These are phyloP conservation scores for Astragalus membranaceus DNA, from an alignment of 306 rosid genomes.

Conservation along the genomic window DNA sequence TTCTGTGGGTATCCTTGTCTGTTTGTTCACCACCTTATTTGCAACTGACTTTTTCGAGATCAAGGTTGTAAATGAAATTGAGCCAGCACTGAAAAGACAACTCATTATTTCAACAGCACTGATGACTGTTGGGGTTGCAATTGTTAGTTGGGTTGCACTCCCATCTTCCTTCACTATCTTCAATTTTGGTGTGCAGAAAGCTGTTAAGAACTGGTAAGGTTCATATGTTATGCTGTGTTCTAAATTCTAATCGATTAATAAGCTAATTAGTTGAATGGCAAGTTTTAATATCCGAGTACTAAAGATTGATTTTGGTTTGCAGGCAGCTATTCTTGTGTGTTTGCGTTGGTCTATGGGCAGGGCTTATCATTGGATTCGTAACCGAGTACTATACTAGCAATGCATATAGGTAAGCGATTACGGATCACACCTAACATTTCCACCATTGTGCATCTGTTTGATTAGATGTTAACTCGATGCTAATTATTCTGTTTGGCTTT, in stretches of 20 bases:
- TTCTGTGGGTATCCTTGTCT: conserved; percentile 78
- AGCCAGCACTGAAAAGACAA: conserved; percentile 84
- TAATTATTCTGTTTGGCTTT: conserved; percentile 3
- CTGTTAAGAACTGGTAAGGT: conserved; percentile 66
- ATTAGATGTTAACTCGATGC: background rate
- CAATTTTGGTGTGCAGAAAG: conserved; percentile 80
- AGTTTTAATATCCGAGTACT: background rate
- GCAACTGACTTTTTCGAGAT: conserved; percentile 97
- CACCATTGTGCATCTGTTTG: background rate
- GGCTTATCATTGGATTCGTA: conserved; percentile 88
- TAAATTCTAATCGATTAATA: background rate
- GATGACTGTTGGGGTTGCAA: conserved; percentile 75
- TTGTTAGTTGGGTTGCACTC: conserved; percentile 72
- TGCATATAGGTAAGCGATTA: conserved; percentile 69
- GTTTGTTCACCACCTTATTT: conserved; percentile 84
- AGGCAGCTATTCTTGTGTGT: conserved; percentile 91
- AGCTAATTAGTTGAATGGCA: background rate
- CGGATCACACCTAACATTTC: background rate
- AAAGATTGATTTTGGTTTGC: conserved; percentile 27
- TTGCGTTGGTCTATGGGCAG: conserved; percentile 94
- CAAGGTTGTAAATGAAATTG: conserved; percentile 87
- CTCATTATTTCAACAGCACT: conserved; percentile 76
- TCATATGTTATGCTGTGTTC: too few species aligned
- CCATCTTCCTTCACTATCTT: conserved; percentile 85
- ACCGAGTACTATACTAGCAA: conserved; percentile 92